phyloP scores from a whole-genome alignment of 257 asterid genomes.

The Solanum clarkiae region DNA sequence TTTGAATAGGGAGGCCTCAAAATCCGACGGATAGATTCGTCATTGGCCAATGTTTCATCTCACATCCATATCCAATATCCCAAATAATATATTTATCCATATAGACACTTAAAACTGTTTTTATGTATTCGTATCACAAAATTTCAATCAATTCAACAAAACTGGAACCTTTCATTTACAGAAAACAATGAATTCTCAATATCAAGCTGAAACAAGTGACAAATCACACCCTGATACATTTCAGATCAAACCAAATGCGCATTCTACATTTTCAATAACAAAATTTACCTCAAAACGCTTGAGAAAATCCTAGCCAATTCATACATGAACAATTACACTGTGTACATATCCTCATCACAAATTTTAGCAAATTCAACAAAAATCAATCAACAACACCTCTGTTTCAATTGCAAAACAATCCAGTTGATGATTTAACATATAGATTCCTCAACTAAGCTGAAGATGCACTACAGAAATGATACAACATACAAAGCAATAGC shows the following conservation, averaged over 20 bases:
- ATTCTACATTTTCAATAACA: not conserved
- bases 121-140: not conserved
- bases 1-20: too few species aligned
- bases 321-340: too few species aligned
- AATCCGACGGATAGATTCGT: too few species aligned
- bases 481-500: not conserved
- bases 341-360: too few species aligned
- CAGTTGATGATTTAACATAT: not conserved
- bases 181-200: not conserved
- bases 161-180: not conserved
- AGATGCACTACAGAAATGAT: not conserved
- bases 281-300: not conserved
- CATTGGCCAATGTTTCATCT: too few species aligned
- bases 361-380: too few species aligned
- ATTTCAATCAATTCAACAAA: not conserved
- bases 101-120: not conserved
- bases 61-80: too few species aligned
- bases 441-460: not conserved
- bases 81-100: too few species aligned
- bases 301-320: too few species aligned
- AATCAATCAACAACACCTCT: too few species aligned
- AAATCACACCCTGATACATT: not conserved
- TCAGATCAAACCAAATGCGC: not conserved
- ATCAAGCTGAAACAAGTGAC: not conserved
- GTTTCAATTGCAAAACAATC: not conserved